phyloP scores from a whole-genome alignment of 2,329 filamentous ascomycete species.

The Trichophaea hybrida region DNA sequence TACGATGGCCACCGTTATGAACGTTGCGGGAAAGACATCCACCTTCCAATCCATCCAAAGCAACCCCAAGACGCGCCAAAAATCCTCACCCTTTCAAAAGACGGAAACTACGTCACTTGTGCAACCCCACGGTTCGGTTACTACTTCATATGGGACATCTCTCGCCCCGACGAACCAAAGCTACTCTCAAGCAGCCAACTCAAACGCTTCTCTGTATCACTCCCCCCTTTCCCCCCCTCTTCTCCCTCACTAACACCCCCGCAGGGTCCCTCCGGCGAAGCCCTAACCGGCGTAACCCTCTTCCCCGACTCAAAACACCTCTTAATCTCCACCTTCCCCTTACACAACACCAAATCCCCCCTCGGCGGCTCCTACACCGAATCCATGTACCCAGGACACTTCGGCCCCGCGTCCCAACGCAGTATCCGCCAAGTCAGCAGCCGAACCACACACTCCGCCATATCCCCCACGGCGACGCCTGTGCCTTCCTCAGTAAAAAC shows the following conservation, averaged over 20 bases:
- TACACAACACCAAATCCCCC: slow-evolving; percentile 8
- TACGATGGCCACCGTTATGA: slow-evolving; percentile 18
- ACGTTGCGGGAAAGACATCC: slow-evolving; percentile 15
- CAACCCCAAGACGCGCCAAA: slow-evolving; percentile 19
- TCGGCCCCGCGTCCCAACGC: slow-evolving; percentile 8
- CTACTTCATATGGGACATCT: slow-evolving; percentile 24
- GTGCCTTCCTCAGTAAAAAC: slow-evolving; percentile 20
- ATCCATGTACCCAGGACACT: slow-evolving; percentile 4
- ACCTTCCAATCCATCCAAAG: slow-evolving; percentile 17
- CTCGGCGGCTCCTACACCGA: slow-evolving; percentile 20
- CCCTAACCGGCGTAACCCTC: slow-evolving; percentile 12
- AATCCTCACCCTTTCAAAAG: slow-evolving; percentile 15
- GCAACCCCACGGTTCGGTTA: slow-evolving; percentile 20
- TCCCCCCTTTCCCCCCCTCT: background rate
- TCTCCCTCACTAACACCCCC: background rate
- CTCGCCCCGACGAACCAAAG: slow-evolving; percentile 11
- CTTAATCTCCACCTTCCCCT: slow-evolving; percentile 19
- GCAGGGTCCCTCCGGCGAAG: slow-evolving; percentile 18
- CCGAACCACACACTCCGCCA: slow-evolving; percentile 14
- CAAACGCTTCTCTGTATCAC: slow-evolving; percentile 12
- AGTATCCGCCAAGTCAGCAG: slow-evolving; percentile 16
- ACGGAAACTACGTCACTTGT: slow-evolving; percentile 19
- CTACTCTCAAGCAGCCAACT: slow-evolving; percentile 16
- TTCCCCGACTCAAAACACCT: slow-evolving; percentile 22
- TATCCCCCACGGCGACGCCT: slow-evolving; percentile 18